A percentile compares a stretch with the other conserved stretches of the same genome.
Evolutionary conservation across 805 yeast species (phyloP).

Genomic region (Priceomyces carsonii): DNA sequence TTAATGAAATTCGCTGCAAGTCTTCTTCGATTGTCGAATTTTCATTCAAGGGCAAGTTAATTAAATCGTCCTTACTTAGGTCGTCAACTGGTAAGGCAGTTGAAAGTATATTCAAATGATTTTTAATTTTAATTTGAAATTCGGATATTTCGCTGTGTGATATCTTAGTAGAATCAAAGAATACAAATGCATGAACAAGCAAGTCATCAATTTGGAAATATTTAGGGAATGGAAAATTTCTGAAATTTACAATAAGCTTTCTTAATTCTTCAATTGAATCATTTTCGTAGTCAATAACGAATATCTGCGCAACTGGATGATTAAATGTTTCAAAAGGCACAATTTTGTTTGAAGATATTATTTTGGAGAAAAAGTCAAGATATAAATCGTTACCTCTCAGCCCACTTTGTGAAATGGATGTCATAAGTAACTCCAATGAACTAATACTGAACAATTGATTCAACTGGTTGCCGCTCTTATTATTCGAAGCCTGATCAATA

Average conservation of each 20-base stretch:
- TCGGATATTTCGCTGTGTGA: slow-evolving; percentile 27
- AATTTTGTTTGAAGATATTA: slow-evolving; percentile 58
- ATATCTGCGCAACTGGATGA: slow-evolving; percentile 79
- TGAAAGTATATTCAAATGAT: slow-evolving; percentile 26
- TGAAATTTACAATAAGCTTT: slow-evolving; percentile 49
- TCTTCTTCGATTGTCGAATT: slow-evolving; percentile 53
- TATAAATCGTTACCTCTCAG: slow-evolving; percentile 41
- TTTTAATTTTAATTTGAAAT: slow-evolving; percentile 28
- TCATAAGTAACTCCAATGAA: slow-evolving; percentile 34
- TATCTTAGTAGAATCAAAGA: slow-evolving; percentile 25
- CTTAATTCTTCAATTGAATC: slow-evolving; percentile 60
- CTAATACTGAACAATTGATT: slow-evolving; percentile 38
- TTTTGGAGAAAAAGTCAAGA: slow-evolving; percentile 54
- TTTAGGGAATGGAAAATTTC: slow-evolving; percentile 56
- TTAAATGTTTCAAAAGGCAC: slow-evolving; percentile 83
- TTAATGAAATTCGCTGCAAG: slow-evolving; percentile 34
- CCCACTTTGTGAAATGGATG: slow-evolving; percentile 10
- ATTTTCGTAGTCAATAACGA: slow-evolving; percentile 55
- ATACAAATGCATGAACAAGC: slow-evolving; percentile 42
- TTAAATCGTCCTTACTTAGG: slow-evolving; percentile 7
- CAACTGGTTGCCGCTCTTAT: slow-evolving; percentile 12
- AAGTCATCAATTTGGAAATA: slow-evolving; percentile 68
- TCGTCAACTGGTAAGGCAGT: slow-evolving; percentile 19
- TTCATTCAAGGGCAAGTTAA: slow-evolving; percentile 21
- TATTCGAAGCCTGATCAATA: slow-evolving; percentile 27